These are phyloP conservation scores for Sambucus nigra DNA, from an alignment of 129 eudicot genomes.

Conservation along the genomic window DNA sequence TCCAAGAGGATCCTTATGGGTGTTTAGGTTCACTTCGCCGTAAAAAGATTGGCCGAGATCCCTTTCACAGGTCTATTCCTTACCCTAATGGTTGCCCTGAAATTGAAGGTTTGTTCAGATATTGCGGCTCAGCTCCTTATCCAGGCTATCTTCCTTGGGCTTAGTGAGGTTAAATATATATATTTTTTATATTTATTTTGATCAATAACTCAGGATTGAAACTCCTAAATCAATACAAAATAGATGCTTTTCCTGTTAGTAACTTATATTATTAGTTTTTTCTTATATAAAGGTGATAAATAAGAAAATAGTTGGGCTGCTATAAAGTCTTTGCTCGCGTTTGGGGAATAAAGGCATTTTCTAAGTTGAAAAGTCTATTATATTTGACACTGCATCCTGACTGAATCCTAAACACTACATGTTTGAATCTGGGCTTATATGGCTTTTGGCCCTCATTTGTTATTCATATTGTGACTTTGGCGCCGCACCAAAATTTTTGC, in stretches of 20 bases:
- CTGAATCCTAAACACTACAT: no score
- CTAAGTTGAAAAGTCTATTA: no score
- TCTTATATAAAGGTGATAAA: neutral
- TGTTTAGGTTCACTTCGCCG: slow-evolving; percentile 62
- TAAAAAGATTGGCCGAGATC: slow-evolving; percentile 79
- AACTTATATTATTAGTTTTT: no score
- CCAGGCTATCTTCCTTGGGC: slow-evolving; percentile 79
- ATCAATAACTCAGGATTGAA: slow-evolving; percentile 13
- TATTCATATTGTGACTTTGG: no score
- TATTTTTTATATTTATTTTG: neutral
- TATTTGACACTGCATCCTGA: no score
- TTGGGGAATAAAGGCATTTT: no score
- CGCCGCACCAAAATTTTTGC: no score
- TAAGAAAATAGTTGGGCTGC: neutral
- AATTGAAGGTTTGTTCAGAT: slow-evolving; percentile 61
- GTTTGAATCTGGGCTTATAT: no score
- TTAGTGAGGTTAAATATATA: slow-evolving; percentile 12
- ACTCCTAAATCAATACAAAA: slow-evolving; percentile 8
- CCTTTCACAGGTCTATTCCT: slow-evolving; percentile 92
- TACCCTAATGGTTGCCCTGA: slow-evolving; percentile 95
- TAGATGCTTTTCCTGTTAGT: slow-evolving; percentile 2
- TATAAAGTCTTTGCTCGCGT: no score
- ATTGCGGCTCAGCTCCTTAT: slow-evolving; percentile 55
- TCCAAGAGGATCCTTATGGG: slow-evolving; percentile 74
- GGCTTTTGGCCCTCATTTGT: no score